Evolutionary conservation across 1,139 yeast species (phyloP).

Genomic region (Pichia sp.): DNA sequence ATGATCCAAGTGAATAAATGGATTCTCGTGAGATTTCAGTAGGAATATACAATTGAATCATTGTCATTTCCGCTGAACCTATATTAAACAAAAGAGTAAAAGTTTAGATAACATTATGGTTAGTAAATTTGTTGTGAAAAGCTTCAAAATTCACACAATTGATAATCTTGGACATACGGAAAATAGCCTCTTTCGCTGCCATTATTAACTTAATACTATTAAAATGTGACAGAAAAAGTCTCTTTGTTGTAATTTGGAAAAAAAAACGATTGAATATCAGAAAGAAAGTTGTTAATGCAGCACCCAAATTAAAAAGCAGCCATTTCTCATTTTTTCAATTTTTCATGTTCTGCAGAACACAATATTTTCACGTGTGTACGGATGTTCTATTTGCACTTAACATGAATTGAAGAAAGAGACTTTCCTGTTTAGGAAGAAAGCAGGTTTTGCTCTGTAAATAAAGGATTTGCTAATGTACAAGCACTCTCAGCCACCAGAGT

Average conservation of each 20-base stretch:
- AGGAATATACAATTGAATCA: conserved; percentile 67
- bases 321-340: neutral
- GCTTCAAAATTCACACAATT: neutral
- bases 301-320: neutral
- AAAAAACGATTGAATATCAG: no score
- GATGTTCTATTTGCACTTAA: neutral
- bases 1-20: conserved; percentile 56
- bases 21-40: conserved; percentile 64
- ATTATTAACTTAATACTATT: neutral
- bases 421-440: neutral
- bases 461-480: neutral
- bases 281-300: neutral
- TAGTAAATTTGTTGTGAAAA: neutral
- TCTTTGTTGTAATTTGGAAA: neutral
- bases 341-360: neutral
- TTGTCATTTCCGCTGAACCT: conserved; percentile 73
- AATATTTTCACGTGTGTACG: neutral
- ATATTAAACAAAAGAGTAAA: neutral
- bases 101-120: neutral
- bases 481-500: neutral
- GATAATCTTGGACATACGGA: conserved; percentile 22
- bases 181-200: conserved; percentile 25
- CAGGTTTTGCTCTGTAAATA: neutral
- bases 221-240: neutral
- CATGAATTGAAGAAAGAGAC: neutral